Base-by-base conservation (phyloP, 164 flowering plant species). In the Stephania japonica region DNA sequence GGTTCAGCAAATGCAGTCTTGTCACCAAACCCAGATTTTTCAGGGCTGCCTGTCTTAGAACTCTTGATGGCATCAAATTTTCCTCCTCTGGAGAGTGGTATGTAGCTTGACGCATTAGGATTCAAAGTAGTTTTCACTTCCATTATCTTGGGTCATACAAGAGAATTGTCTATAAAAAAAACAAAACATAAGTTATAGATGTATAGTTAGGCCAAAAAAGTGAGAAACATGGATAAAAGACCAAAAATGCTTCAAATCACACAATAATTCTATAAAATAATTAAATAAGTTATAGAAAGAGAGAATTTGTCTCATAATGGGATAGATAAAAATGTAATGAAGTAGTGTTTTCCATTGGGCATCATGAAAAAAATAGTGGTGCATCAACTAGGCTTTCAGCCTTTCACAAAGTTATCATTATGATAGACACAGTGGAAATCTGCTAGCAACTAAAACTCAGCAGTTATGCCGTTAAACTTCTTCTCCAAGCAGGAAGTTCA, bases 41-140 rank as follows among this genome's bases (percentile, higher is more conserved):
- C 59, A 27, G 64, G 27, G 7, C 38, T 32, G 38, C 69, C 24
- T 13, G 16, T 14, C 26, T 65, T 67, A 23, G 25, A 42, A 23
- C 32, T 65, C n/a, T 72, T 56, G 67, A 47, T 62, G 49, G 59
- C 65, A 72, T 61, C 72, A 69, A 62, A 76, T 42, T 23, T 62
- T 25, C 73, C 81, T 70, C 76, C 73, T 68, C 70, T 75, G 9
- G 74, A 75, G 70, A 84, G 71, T 1, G 86, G 86, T 44, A 85
- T 68, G 49, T 81, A 77, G 21, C 72, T 44, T 68, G 72, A 43
- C 63, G 75, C 79, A 65, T 77, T 44, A 1, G 79, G 79, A 70
- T 77, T 77, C 72, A 77, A 68, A 43, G 79, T 23, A 41, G 78
- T 43, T 73, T 81, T 78, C 32, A 79, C 38, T 77, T 80, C 85